Evolutionary conservation across 495 filamentous ascomycete species (phyloP).

Genomic region (Aspergillus conjunctus): DNA sequence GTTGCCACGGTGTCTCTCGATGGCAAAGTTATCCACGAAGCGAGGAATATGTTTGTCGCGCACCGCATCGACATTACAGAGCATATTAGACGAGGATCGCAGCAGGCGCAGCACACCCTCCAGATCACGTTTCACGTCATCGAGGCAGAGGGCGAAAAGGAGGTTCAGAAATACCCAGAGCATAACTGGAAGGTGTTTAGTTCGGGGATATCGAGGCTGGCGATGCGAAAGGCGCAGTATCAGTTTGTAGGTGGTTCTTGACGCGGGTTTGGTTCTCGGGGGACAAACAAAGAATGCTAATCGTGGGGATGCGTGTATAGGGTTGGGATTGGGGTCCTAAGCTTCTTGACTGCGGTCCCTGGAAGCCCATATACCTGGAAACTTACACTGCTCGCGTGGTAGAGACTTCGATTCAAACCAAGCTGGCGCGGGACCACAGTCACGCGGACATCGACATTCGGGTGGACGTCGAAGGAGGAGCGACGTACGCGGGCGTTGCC

Average conservation of each 20-base stretch:
- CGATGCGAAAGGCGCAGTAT: not conserved
- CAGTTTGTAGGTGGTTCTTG: not conserved
- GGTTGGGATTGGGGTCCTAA: conserved; percentile 7
- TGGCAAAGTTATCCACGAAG: not conserved
- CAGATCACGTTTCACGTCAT: not conserved
- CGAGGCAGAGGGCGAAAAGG: not conserved
- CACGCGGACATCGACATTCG: not conserved
- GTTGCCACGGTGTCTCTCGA: not conserved
- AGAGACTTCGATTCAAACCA: not conserved
- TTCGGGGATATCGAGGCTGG: not conserved
- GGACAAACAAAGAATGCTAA: not conserved
- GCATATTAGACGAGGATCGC: not conserved
- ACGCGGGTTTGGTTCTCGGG: too few species aligned
- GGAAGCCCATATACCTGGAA: not conserved
- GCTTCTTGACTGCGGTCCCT: conserved; percentile 2
- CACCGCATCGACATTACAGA: not conserved
- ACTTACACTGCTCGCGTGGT: not conserved
- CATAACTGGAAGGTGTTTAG: not conserved
- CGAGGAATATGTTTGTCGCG: not conserved
- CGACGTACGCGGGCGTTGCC: not conserved
- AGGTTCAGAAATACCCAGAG: not conserved
- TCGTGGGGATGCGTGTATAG: not conserved
- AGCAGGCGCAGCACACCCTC: not conserved
- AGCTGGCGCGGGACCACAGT: not conserved
- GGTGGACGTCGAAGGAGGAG: not conserved